Base-by-base conservation (phyloP, 2,329 filamentous ascomycete genomes). In the Cryphonectria parasitica region DNA sequence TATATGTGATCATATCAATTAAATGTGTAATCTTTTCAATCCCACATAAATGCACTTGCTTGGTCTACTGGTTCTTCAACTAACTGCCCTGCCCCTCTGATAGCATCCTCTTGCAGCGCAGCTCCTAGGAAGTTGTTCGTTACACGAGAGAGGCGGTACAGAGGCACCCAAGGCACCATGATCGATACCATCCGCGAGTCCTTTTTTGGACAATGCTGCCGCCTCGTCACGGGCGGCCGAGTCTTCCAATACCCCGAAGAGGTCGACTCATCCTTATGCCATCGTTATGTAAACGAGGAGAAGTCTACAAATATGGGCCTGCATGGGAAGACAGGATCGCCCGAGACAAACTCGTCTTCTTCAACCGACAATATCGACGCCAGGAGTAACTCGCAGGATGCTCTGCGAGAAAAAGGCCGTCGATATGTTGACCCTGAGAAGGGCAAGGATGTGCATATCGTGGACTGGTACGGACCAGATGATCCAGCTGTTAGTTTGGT, bases 391-490 rank as follows among this genome's bases (percentile, higher is more conserved):
- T 64, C 43, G 43, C 63, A 67, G n/a, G 56, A 43, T 36, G n/a
- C 19, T 17, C 19, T 67, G 34, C 22, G 34, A 28, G 52, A 11
- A n/a, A 64, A 34, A 7, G 4, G 2, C 5, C 7, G 43, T 22
- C 66, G 28, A 34, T 41, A 45, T 22, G 22, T 86, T 19, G 85
- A 88, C 75, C 79, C 82, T 0, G 86, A 88, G 73, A 88, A 87
- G 73, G 85, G 85, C 0, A 80, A 77, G 71, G 84, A 88, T 75
- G 75, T 82, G 10, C 77, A 84, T 68, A 77, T 89, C 7, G 81
- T 89, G 8, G 79, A 82, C 49, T 89, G 86, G 86, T 85, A 80
- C 73, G 83, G 82, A 0, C 79, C 81, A 0, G 75, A 84, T 69
- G 86, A 88, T 74, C 78, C 78, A 68, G 82, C 83, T 74, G 81